These are phyloP conservation scores for Glarea lozoyensis DNA, from an alignment of 495 filamentous ascomycete species.

Conservation along the genomic window DNA sequence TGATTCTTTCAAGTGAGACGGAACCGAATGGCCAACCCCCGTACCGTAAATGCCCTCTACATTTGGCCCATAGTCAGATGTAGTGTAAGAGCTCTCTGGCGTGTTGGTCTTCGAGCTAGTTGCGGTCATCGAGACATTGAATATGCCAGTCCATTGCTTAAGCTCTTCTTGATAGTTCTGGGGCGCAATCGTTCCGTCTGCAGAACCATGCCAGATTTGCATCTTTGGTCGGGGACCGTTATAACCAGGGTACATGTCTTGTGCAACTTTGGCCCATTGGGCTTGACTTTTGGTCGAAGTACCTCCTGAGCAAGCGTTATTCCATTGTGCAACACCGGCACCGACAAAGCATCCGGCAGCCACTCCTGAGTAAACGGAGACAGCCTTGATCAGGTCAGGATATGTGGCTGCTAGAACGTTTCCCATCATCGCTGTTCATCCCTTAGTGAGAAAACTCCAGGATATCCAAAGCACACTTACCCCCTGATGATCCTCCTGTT, in stretches of 20 bases:
- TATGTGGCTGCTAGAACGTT: constrained; percentile 52
- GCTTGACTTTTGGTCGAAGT: constrained; percentile 24
- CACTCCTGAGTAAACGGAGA: constrained; percentile 48
- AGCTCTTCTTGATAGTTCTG: constrained; percentile 41
- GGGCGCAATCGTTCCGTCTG: constrained; percentile 35
- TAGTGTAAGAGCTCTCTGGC: constrained; percentile 28
- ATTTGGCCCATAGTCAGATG: constrained; percentile 37
- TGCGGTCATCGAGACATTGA: constrained; percentile 28
- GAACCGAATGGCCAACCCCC: constrained; percentile 22
- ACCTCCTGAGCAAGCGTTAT: constrained; percentile 33
- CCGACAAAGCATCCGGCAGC: constrained; percentile 49
- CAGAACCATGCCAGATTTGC: constrained; percentile 46
- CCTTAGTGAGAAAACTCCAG: constrained; percentile 5
- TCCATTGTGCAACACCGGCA: constrained; percentile 36
- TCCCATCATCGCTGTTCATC: constrained; percentile 29
- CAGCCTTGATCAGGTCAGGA: constrained; percentile 47
- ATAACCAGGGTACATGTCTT: constrained; percentile 38
- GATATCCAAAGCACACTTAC: constrained; percentile 34
- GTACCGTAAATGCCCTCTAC: constrained; percentile 29
- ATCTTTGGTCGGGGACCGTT: constrained; percentile 43
- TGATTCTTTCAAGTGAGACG: constrained; percentile 1
- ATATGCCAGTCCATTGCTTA: constrained; percentile 43
- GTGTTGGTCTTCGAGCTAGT: constrained; percentile 20
- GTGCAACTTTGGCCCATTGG: constrained; percentile 34
- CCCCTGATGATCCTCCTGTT: constrained; percentile 44